phyloP scores from a whole-genome alignment of 2,329 filamentous ascomycete species.

The Helminthosporium solani region DNA sequence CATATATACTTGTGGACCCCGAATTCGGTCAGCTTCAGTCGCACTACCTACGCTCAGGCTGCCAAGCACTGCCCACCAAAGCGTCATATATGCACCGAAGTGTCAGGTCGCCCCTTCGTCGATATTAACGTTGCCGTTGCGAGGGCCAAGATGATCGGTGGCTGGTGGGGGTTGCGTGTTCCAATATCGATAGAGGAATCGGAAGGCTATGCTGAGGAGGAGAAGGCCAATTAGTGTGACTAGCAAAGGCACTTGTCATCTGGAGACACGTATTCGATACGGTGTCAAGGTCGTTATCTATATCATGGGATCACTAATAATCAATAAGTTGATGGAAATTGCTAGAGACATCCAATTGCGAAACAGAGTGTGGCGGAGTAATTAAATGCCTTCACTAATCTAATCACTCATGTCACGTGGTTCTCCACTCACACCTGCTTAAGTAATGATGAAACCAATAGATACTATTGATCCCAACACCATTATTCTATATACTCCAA shows the following conservation, averaged over 20 bases:
- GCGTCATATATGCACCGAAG: not conserved
- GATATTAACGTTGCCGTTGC: too few relatives aligned
- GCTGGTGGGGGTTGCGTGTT: not conserved
- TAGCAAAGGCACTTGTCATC: not conserved
- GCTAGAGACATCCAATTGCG: not conserved
- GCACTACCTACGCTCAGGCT: too few relatives aligned
- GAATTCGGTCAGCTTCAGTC: too few relatives aligned
- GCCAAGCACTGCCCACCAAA: constrained; percentile 1
- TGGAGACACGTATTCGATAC: not conserved
- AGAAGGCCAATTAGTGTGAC: not conserved
- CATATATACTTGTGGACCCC: not conserved
- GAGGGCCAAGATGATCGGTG: not conserved
- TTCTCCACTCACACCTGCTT: too few relatives aligned
- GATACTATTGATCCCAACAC: too few relatives aligned
- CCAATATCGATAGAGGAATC: not conserved
- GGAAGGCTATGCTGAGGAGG: not conserved
- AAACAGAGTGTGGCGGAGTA: not conserved
- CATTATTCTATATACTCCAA: too few relatives aligned
- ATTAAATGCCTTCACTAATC: not conserved
- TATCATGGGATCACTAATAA: not conserved
- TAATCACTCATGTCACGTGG: too few relatives aligned
- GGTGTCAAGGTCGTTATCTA: too few relatives aligned
- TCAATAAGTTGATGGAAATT: not conserved
- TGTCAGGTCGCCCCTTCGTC: constrained; percentile 1
- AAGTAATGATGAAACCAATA: too few relatives aligned